phyloP scores from a whole-genome alignment of 2,329 filamentous ascomycete genomes.

The Fusarium bulbicola region DNA sequence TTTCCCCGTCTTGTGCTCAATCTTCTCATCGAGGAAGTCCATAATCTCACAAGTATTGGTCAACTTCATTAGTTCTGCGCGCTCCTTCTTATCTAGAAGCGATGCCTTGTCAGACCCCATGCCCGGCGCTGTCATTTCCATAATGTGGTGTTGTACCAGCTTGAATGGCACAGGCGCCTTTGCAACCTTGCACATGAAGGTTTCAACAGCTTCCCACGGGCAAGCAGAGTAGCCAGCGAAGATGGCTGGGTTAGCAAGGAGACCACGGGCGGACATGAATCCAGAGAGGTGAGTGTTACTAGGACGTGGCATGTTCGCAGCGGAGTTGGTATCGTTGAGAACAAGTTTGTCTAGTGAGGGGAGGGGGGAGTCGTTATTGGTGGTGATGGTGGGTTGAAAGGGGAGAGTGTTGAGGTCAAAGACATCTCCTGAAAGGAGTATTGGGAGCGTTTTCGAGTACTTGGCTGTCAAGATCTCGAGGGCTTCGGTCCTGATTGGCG shows the following conservation, averaged over 20 bases:
- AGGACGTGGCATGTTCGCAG: slow-evolving; percentile 38
- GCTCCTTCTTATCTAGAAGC: slow-evolving; percentile 66
- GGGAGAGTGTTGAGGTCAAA: slow-evolving; percentile 65
- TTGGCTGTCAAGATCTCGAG: slow-evolving; percentile 64
- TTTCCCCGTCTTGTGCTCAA: slow-evolving; percentile 48
- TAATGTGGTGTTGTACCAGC: slow-evolving; percentile 71
- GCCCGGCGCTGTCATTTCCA: slow-evolving; percentile 71
- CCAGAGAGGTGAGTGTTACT: slow-evolving; percentile 64
- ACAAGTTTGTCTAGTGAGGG: slow-evolving; percentile 44
- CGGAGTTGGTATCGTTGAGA: slow-evolving; percentile 29
- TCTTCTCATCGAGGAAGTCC: slow-evolving; percentile 66
- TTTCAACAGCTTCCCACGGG: slow-evolving; percentile 69
- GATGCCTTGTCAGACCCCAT: slow-evolving; percentile 61
- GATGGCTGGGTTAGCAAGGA: slow-evolving; percentile 73
- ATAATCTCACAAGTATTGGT: slow-evolving; percentile 66
- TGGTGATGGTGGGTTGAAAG: slow-evolving; percentile 47
- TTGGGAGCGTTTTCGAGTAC: slow-evolving; percentile 64
- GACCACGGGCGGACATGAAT: slow-evolving; percentile 75
- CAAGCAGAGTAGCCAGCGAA: slow-evolving; percentile 67
- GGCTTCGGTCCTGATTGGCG: slow-evolving; percentile 69
- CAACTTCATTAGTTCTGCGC: slow-evolving; percentile 58
- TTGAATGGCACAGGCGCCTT: slow-evolving; percentile 69
- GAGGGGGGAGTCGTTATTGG: slow-evolving; percentile 33
- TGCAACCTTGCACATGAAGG: slow-evolving; percentile 68
- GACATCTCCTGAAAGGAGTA: slow-evolving; percentile 75